Evolutionary conservation across 1,139 yeast species (phyloP).

Genomic region (Suhomyces wounanorum): DNA sequence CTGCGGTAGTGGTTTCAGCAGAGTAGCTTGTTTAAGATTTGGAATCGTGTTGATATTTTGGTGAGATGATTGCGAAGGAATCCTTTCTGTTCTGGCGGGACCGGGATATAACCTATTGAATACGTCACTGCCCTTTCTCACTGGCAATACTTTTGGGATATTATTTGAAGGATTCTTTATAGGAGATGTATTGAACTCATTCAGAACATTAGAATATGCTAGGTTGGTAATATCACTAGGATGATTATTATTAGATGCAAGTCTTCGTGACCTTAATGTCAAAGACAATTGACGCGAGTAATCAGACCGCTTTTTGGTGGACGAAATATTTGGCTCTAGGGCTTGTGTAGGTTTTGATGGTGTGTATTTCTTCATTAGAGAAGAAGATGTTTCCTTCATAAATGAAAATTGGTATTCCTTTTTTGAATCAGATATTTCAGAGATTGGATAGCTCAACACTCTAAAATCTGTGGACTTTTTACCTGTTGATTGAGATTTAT

Average conservation of each 20-base stretch:
- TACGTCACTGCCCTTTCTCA: constrained; percentile 14
- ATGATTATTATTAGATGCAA: constrained; percentile 14
- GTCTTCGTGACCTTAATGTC: constrained; percentile 18
- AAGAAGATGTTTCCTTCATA: constrained; percentile 42
- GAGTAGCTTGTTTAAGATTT: not conserved
- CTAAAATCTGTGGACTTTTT: constrained; percentile 14
- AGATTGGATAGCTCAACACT: constrained; percentile 14
- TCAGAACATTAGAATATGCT: constrained; percentile 7
- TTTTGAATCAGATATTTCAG: constrained; percentile 13
- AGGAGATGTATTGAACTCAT: constrained; percentile 13
- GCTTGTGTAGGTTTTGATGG: not conserved
- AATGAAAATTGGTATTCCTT: constrained; percentile 32
- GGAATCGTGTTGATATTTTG: not conserved
- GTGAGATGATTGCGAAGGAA: not conserved
- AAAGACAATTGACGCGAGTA: constrained; percentile 22
- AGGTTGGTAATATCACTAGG: constrained; percentile 25
- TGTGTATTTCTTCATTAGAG: constrained; percentile 30
- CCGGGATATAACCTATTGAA: constrained; percentile 19
- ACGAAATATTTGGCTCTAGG: constrained; percentile 9
- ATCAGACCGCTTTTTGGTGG: constrained; percentile 23
- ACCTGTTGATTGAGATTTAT: constrained; percentile 15
- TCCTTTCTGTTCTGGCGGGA: constrained; percentile 1
- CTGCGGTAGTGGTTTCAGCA: not conserved
- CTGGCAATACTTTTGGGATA: constrained; percentile 14
- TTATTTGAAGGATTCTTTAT: constrained; percentile 10